Conservation (phyloP, 192 early-diverging fungal genomes). For the Umbelopsis sp. region DNA sequence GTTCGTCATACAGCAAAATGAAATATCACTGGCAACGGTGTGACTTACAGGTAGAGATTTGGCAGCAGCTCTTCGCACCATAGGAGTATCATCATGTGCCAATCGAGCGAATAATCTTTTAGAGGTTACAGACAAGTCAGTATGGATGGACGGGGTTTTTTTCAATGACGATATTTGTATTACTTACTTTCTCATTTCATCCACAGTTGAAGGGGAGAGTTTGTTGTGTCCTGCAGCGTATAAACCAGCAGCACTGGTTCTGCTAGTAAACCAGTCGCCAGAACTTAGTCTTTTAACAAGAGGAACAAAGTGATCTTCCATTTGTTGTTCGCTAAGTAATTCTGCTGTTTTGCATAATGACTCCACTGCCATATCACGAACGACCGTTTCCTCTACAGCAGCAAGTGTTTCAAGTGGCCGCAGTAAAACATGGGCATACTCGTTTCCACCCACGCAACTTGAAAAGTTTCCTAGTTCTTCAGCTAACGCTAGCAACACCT, state of each 20-base stretch:
- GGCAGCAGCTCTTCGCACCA: constrained; percentile 95
- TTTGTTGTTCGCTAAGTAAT: constrained; percentile 71
- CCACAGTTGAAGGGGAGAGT: constrained; percentile 72
- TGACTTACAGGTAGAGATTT: constrained; percentile 73
- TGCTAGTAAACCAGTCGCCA: constrained; percentile 99
- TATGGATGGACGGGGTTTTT: neutral
- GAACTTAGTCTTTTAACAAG: constrained; percentile 87
- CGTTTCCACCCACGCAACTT: constrained; percentile 89
- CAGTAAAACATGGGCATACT: constrained; percentile 84
- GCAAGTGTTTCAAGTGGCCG: constrained; percentile 95
- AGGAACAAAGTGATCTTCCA: constrained; percentile 91
- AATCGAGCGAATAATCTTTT: constrained; percentile 76
- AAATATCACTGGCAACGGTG: neutral
- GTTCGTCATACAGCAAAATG: constrained; percentile 9
- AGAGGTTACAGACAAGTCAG: neutral
- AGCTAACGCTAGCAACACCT: constrained; percentile 90
- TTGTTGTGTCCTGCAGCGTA: constrained; percentile 84
- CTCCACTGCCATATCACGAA: constrained; percentile 98
- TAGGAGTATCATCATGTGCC: constrained; percentile 93
- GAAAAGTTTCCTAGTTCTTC: constrained; percentile 93
- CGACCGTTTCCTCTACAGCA: constrained; percentile 96
- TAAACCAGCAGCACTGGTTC: constrained; percentile 90
- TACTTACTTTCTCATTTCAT: constrained; percentile 79
- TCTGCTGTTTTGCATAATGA: constrained; percentile 86
- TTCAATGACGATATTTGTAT: no score